Percentiles rank a stretch among this genome's conserved stretches.
These are phyloP conservation scores for Komagataella phaffii DNA, from an alignment of 805 yeast genomes.

Conservation along the genomic window DNA sequence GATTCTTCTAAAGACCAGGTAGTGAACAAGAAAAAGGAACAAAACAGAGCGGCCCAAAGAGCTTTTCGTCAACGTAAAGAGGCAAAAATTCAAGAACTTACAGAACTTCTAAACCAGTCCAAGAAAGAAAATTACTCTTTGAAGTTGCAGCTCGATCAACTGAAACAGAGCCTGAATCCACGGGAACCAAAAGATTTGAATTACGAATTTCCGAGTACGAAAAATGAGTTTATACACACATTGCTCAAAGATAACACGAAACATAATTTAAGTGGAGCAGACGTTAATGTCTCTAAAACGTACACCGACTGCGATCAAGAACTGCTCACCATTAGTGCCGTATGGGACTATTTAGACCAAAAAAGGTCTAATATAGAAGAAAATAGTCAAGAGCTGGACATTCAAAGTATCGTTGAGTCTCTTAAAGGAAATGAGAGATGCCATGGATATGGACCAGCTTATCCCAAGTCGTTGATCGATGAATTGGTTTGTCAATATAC, in stretches of 20 bases:
- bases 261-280: constrained; percentile 1
- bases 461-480: constrained; percentile 31
- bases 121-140: constrained; percentile 31
- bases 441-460: constrained; percentile 72
- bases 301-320: constrained; percentile 25
- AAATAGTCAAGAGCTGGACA: constrained; percentile 28
- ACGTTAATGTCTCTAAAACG: constrained; percentile 1
- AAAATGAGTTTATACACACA: constrained; percentile 4
- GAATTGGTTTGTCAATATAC: constrained; percentile 14
- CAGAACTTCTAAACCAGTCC: constrained; percentile 39
- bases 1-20: not conserved
- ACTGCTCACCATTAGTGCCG: constrained; percentile 60
- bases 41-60: constrained; percentile 77
- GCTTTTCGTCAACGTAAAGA: constrained; percentile 80
- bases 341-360: constrained; percentile 65
- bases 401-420: constrained; percentile 40
- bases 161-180: constrained; percentile 18
- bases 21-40: constrained; percentile 33
- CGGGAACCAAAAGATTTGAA: constrained; percentile 1
- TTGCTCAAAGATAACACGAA: not conserved
- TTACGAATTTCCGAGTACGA: constrained; percentile 5
- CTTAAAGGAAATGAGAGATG: constrained; percentile 62
- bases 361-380: constrained; percentile 34
- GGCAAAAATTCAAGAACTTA: constrained; percentile 53
- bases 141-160: constrained; percentile 24